Evolutionary conservation across 2,329 filamentous ascomycete genomes (phyloP), one percentile per base, ranked within the genome.

Genomic region (Pseudogymnoascus sp.): DNA sequence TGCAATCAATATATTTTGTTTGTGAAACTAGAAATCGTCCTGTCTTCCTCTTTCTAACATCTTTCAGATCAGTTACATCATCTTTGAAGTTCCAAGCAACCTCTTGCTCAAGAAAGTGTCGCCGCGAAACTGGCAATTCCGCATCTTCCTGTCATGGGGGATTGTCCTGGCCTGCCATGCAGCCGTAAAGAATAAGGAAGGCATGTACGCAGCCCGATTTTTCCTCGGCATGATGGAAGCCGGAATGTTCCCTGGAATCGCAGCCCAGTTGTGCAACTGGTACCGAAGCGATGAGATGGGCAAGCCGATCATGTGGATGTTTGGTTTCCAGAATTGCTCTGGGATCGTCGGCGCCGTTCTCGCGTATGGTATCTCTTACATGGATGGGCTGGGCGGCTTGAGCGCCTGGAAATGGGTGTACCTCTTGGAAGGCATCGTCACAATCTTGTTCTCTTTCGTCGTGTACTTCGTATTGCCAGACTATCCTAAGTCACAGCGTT

Each of bases 381-480:
- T 70, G 60, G 64, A 77, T 64, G 78, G 78, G 0, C 74, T 79
- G 11, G 77, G 74, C 3, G 79, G 79, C 0, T 74, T 84, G 43
- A 75, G 74, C 24, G 80, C 76, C 37, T 89, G 86, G 86, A 78
- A 84, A 65, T 89, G 86, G 77, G 74, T 80, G 1, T 81, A 77
- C 63, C 70, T 80, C 11, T 70, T 80, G 1, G 78, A 80, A 66
- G 78, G 78, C 2, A 63, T 79, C 10, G 67, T 70, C 6, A 79
- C 78, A 0, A 75, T 79, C 11, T 56, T 78, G 16, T 78, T 78
- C 66, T 71, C 73, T 16, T 69, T 65, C 5, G 70, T 75, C 12
- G 72, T 79, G 1, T 79, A 70, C 66, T 70, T 72, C 28, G 71
- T 75, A 14, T 71, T 80, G 1, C 78, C 78, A 0, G 78, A 81